Base-by-base conservation (phyloP, 352 stramenopile genomes). In the Globisporangium megalacanthum region DNA sequence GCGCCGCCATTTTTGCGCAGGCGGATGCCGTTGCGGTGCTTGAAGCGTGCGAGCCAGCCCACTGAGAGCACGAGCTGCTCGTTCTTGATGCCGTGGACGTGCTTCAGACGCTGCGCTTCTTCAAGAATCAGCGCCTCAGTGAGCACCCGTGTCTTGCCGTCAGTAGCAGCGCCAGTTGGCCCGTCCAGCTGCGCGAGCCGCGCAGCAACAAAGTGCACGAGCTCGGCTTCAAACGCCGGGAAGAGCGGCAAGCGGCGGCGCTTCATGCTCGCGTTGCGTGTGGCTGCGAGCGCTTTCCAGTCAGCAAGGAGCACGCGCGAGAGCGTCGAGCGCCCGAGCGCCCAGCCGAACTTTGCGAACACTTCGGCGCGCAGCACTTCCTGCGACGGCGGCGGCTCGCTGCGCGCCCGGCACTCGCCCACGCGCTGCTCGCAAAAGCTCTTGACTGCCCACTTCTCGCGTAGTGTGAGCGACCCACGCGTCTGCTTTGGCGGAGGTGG, bases 231-330 rank as follows among this genome's bases (percentile, higher is more conserved):
- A 37, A 90, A 85, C 1, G 69, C 76, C 6, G 80, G 80, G 61
- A 90, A 90, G 14, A 88, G 63, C 35, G 80, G 80, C n/a, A 75
- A 73, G 53, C 80, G 68, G 36, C 82, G 77, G 58, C 80, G 76
- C 74, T 87, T 88, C 80, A 88, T 90, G 68, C 82, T 74, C 9
- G 74, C 70, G 51, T 90, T 90, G n/a, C 73, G 72, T 11, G 13
- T 75, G 70, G 17, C 60, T 64, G 17, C 79, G 64, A 88, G 64
- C 50, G 69, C 58, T 48, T 74, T 68, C 79, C 79, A 90, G 60
- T 90, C 74, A 64, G 86, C 71, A 20, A 69, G 67, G 53, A 90
- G 68, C 61, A 90, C 86, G 64, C 87, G 88, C 29, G 80, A 90
- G 25, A 90, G 68, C 54, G 80, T 90, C 42, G 80, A 90, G 49